Evolutionary conservation across 768 basidiomycete species (phyloP).

Genomic region (Coprinellus micaceus): DNA sequence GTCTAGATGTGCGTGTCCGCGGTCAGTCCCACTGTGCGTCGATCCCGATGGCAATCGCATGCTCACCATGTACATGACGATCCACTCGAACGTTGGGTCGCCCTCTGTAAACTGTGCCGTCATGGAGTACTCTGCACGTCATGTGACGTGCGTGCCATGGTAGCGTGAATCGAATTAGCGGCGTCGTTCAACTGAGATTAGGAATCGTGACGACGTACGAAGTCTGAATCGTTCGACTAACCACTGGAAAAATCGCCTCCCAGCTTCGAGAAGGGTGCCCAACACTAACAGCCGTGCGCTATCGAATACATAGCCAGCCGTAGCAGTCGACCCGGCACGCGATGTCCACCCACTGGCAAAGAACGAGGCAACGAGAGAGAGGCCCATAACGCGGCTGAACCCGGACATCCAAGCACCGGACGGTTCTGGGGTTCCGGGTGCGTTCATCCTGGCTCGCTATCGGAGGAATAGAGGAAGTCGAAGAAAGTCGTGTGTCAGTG

Average conservation of each 20-base stretch:
- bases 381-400: slow-evolving; percentile 29
- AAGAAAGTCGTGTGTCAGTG: not conserved
- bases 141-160: no score
- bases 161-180: no score
- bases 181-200: not conserved
- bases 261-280: slow-evolving; percentile 37
- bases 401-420: not conserved
- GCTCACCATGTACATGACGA: slow-evolving; percentile 40
- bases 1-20: slow-evolving; percentile 23
- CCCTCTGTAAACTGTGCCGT: slow-evolving; percentile 45
- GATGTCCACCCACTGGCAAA: slow-evolving; percentile 16
- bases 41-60: not conserved
- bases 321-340: not conserved
- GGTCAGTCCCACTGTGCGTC: not conserved
- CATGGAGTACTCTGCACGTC: slow-evolving; percentile 35
- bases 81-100: slow-evolving; percentile 49
- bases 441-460: not conserved
- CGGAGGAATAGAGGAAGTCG: not conserved
- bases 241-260: slow-evolving; percentile 36
- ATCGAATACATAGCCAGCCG: slow-evolving; percentile 17
- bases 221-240: slow-evolving; percentile 32
- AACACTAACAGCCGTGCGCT: slow-evolving; percentile 30
- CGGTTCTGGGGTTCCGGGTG: not conserved
- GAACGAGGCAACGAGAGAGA: slow-evolving; percentile 33
- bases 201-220: slow-evolving; percentile 25